Evolutionary conservation across 2,329 filamentous ascomycete genomes (phyloP), one percentile per base, ranked within the genome.

Genomic region (Colletotrichum agaves): DNA sequence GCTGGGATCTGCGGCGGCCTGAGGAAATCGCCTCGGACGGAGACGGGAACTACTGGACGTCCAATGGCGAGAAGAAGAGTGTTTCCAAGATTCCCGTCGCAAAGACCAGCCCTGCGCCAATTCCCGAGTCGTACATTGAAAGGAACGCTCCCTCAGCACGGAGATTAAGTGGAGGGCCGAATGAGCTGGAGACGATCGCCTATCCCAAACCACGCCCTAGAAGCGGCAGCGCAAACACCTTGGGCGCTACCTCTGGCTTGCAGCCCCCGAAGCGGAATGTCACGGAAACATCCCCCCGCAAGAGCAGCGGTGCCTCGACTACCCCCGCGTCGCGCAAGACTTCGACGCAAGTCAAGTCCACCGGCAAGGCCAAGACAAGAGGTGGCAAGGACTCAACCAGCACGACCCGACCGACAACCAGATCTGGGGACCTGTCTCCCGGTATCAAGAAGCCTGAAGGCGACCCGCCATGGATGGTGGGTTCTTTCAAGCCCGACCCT

Each of bases 401-500:
- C 70, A 53, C 50, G 67, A 89, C 85, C 37, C 85, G 89, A 13
- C 90, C 90, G 19, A 81, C 83, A 3, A 92, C 90, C 1, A 84
- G 89, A 67, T 88, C 88, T 6, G 89, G 89, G 19, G 87, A 87
- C 65, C 72, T 85, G 33, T 78, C 81, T 46, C 74, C 80, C 35
- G 73, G 71, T 69, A 75, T 78, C 84, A 88, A 93, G 75, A 88
- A 90, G 46, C 94, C 94, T 0, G 96, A 98, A 82, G 96, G 96
- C 19, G 95, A 98, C 61, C 94, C 96, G 10, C 96, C 96, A 58
- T 99, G 96, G 96, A 88, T 98, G 80, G 88, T 96, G 50, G 93
- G 92, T 21, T 93, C 97, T 80, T 99, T 98, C 79, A 97, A 97
- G 75, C 96, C 96, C 0, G 96, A 99, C 76, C 96, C 96, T 33